Base-by-base conservation (phyloP, 129 eudicot species). In the Calendula officinalis region DNA sequence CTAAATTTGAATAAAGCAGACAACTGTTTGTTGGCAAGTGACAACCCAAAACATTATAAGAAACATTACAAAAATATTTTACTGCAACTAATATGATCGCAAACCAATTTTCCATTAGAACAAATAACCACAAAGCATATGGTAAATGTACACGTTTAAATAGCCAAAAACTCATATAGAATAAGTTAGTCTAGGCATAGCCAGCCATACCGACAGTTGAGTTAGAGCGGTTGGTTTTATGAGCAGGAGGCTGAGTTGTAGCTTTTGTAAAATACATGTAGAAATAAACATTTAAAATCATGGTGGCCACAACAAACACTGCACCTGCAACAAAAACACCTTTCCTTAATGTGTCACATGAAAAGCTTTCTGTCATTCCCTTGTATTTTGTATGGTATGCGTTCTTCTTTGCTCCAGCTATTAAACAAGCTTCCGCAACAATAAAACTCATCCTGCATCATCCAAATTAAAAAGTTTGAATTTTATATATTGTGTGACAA, bases 241-340 rank as follows among this genome's bases (percentile, higher is more conserved):
- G 75, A 67, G 86, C 78, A 7, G 88, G 74, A 7, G 88, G 74
- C 58, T 85, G 94, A 58, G 72, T 75, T 9, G 96, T 92, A 8
- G 98, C 98, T 81, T 73, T 85, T 17, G 98, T 83, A 76, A 92
- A 92, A 76, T 88, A 83, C 89, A 92, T 71, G 73, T 92, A 92
- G 74, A 73, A 92, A 72, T 92, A 92, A 7, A 92, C 82, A 51
- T 92, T 92, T 36, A 92, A 76, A 66, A 92, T 42, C 98, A 92
- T 92, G 6, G 90, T 88, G 1, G 83, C 81, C 43, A 88, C 83
- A 15, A 92, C 91, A 75, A 92, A 92, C 33, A 91, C 88, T 1
- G 98, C 96, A 46, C 98, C 98, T n/a, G 96, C 89, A 67, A 92
- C 82, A 78, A 92, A 92, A 68, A 88, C 79, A 8, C 98, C 98